A percentile compares a stretch with the other conserved stretches of the same genome.
phyloP scores from a whole-genome alignment of 2,329 filamentous ascomycete species.

The Ceratocystis cacaofunesta region DNA sequence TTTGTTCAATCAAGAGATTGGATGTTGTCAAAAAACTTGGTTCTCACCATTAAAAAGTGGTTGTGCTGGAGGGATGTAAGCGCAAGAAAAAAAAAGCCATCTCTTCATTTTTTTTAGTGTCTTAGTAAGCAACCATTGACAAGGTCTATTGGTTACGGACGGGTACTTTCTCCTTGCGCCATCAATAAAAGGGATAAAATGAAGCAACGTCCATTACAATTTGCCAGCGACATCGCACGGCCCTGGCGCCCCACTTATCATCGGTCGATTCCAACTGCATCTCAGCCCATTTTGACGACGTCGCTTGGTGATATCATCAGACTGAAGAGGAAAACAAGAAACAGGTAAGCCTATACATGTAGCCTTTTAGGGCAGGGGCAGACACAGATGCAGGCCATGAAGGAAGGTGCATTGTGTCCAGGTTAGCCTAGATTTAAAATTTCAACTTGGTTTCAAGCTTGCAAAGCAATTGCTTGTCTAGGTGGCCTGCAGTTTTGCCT shows the following conservation, averaged over 20 bases:
- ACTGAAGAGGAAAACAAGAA: slow-evolving; percentile 1
- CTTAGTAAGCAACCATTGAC: background rate
- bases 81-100: background rate
- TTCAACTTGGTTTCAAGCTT: background rate
- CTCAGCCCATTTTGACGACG: slow-evolving; percentile 18
- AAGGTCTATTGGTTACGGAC: background rate
- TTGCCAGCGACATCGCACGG: slow-evolving; percentile 13
- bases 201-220: slow-evolving; percentile 8
- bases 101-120: background rate
- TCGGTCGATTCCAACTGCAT: slow-evolving; percentile 17
- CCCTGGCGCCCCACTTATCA: slow-evolving; percentile 12
- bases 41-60: background rate
- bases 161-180: background rate
- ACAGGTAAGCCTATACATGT: slow-evolving; percentile 2
- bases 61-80: background rate
- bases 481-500: background rate
- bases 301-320: slow-evolving; percentile 14
- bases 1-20: background rate
- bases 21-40: background rate
- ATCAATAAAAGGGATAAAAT: background rate
- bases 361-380: background rate
- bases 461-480: background rate
- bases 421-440: background rate
- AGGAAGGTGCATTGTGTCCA: background rate
- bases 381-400: background rate